phyloP scores from a whole-genome alignment of 352 stramenopile genomes.

The Phytophthora hybrid region DNA sequence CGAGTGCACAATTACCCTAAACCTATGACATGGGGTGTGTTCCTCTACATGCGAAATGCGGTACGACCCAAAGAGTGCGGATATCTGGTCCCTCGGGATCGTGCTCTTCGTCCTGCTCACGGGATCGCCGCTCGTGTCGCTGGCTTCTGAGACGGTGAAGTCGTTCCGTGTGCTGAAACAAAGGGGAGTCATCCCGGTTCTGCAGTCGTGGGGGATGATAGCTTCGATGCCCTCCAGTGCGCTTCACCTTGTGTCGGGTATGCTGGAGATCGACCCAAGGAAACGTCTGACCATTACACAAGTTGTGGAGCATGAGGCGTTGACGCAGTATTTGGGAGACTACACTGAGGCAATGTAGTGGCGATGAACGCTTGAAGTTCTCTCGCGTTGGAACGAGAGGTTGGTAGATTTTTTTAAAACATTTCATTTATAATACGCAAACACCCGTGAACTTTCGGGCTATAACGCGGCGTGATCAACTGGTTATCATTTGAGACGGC shows the following conservation, averaged over 20 bases:
- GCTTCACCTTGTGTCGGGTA: background rate
- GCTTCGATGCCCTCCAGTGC: background rate
- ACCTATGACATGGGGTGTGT: no score
- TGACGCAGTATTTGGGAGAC: background rate
- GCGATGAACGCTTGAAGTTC: no score
- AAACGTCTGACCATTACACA: background rate
- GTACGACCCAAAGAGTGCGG: conserved; percentile 48
- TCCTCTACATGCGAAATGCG: no score
- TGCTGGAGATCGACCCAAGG: conserved; percentile 2
- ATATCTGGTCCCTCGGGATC: conserved; percentile 1
- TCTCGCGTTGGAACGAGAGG: no score
- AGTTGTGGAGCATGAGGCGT: background rate
- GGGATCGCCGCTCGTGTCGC: conserved; percentile 39
- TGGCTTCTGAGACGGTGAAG: background rate
- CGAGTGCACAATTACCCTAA: no score
- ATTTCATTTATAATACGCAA: no score
- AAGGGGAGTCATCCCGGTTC: background rate
- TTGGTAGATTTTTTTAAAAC: no score
- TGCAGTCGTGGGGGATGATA: background rate
- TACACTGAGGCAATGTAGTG: no score
- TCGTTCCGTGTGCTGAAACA: background rate
- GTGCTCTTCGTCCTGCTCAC: conserved; percentile 6
- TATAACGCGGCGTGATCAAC: no score
- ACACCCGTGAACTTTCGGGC: no score
- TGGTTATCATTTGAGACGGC: no score